Conservation (phyloP, 805 yeast species). For the Hanseniaspora taiwanica region DNA sequence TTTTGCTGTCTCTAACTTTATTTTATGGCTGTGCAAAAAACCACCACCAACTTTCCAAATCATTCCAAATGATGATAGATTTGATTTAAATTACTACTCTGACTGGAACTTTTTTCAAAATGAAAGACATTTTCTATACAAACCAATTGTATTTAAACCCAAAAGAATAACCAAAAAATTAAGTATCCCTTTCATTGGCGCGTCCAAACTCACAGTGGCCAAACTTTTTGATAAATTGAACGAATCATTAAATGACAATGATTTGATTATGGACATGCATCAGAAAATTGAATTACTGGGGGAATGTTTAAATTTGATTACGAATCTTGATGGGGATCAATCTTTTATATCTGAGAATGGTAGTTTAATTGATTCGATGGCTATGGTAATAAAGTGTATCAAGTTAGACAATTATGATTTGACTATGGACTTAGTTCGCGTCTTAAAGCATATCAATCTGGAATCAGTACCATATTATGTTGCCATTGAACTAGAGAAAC, state of each 20-base stretch:
- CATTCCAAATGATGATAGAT: background rate
- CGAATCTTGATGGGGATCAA: background rate
- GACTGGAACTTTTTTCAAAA: background rate
- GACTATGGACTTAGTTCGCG: background rate
- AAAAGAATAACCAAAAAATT: background rate
- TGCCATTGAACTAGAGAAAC: background rate
- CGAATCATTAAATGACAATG: background rate
- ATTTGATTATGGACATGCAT: background rate
- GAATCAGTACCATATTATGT: background rate
- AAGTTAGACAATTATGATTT: background rate
- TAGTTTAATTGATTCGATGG: background rate
- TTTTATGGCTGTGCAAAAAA: conserved; percentile 32
- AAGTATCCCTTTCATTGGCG: background rate
- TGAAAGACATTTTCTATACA: conserved; percentile 1
- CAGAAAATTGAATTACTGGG: background rate
- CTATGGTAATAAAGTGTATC: background rate
- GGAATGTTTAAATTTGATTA: background rate
- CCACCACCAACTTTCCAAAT: background rate
- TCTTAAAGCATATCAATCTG: background rate
- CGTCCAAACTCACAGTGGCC: background rate
- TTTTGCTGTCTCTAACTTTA: conserved; percentile 21
- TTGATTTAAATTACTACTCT: background rate
- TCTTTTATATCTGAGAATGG: background rate
- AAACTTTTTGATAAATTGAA: background rate
- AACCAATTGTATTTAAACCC: conserved; percentile 3